Percentiles rank a stretch among this genome's conserved stretches.
phyloP scores from a whole-genome alignment of 2,329 filamentous ascomycete species.

The Fusarium bactridioides region DNA sequence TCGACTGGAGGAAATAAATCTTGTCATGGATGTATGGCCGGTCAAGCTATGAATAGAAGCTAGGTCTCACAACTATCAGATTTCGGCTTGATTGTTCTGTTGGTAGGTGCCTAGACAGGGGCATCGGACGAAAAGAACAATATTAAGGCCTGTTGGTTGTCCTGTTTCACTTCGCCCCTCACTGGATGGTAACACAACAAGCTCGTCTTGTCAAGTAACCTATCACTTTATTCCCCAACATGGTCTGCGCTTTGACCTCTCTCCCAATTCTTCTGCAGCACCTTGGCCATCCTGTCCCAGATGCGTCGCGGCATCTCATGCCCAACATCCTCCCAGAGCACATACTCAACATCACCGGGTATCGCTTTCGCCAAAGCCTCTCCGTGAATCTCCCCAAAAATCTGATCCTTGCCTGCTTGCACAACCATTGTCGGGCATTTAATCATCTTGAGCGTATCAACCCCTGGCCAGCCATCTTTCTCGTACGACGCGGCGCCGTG shows the following conservation, averaged over 20 bases:
- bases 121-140: background rate
- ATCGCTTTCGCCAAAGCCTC: slow-evolving; percentile 39
- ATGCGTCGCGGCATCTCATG: slow-evolving; percentile 30
- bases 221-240: background rate
- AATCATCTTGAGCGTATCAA: slow-evolving; percentile 32
- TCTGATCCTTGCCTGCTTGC: slow-evolving; percentile 42
- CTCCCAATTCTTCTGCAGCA: slow-evolving; percentile 12
- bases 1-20: background rate
- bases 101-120: background rate
- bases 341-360: slow-evolving; percentile 26
- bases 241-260: background rate
- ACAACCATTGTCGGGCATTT: slow-evolving; percentile 42
- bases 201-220: background rate
- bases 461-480: slow-evolving; percentile 36
- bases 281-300: slow-evolving; percentile 4
- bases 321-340: slow-evolving; percentile 34
- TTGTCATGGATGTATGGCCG: background rate
- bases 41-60: background rate
- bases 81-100: background rate
- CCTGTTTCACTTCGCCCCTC: background rate
- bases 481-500: slow-evolving; percentile 37
- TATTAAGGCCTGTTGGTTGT: background rate
- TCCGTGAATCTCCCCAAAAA: slow-evolving; percentile 40
- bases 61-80: background rate
- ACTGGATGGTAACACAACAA: background rate